These are phyloP conservation scores for Cyclospora cayetanensis DNA, from an alignment of 169 alveolate genomes.

Conservation along the genomic window DNA sequence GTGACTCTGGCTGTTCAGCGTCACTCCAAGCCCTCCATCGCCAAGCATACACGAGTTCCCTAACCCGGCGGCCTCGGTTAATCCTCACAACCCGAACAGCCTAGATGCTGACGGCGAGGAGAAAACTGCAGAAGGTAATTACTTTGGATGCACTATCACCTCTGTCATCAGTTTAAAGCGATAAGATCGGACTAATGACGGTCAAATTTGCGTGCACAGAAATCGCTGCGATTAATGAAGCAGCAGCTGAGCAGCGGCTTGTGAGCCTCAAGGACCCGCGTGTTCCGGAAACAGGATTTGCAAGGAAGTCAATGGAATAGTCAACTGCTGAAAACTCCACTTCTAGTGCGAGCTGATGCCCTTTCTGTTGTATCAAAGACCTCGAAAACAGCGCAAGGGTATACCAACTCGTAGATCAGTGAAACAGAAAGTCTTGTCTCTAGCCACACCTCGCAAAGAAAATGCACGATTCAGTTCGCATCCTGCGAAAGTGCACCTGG, in stretches of 20 bases:
- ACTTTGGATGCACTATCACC: neutral
- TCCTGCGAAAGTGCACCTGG: no score
- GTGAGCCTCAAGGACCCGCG: slow-evolving; percentile 27
- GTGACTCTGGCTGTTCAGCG: neutral
- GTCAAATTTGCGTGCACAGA: no score
- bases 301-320: slow-evolving; percentile 18
- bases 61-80: slow-evolving; percentile 36
- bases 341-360: no score
- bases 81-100: slow-evolving; percentile 37
- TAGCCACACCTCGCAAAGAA: no score
- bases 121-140: slow-evolving; percentile 26
- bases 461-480: no score
- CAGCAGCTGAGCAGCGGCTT: slow-evolving; percentile 57
- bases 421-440: no score
- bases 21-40: slow-evolving; percentile 23
- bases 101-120: slow-evolving; percentile 58
- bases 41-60: slow-evolving; percentile 69
- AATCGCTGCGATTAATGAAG: slow-evolving; percentile 51
- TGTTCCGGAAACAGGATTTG: slow-evolving; percentile 46
- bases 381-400: no score
- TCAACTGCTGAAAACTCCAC: no score
- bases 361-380: no score
- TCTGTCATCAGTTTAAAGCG: neutral
- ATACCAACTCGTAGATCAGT: no score
- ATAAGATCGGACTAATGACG: neutral